Percentiles rank a stretch among this genome's conserved stretches.
These are phyloP conservation scores for Musa acuminata DNA, from an alignment of 176 grass and related monocot genomes.

Conservation along the genomic window DNA sequence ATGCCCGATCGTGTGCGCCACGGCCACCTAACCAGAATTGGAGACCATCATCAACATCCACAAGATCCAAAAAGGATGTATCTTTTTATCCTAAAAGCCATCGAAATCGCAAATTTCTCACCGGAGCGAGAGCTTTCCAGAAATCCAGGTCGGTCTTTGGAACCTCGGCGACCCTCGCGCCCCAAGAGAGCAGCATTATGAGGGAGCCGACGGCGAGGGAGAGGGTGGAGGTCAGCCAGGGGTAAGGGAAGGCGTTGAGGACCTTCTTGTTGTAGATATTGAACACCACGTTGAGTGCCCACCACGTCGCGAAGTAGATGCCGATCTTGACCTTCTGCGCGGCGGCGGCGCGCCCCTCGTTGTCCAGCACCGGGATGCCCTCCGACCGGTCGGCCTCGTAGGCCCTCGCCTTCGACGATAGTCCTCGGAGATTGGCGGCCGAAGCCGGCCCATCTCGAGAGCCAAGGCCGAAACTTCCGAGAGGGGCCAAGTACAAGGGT, in stretches of 20 bases:
- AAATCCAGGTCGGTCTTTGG: constrained; percentile 73
- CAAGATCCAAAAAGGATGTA: neutral
- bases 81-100: neutral
- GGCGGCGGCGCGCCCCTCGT: constrained; percentile 18
- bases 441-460: constrained; percentile 17
- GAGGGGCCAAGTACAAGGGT: neutral
- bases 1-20: constrained; percentile 94
- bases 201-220: constrained; percentile 85
- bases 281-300: constrained; percentile 91
- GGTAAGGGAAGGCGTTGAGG: constrained; percentile 86
- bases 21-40: constrained; percentile 48
- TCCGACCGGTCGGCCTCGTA: constrained; percentile 8
- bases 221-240: constrained; percentile 79
- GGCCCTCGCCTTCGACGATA: constrained; percentile 16
- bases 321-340: constrained; percentile 50
- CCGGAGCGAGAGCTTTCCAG: constrained; percentile 78
- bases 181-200: constrained; percentile 92
- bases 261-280: constrained; percentile 99
- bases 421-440: neutral
- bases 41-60: neutral
- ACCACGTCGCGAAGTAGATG: constrained; percentile 92
- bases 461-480: neutral
- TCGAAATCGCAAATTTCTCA: constrained; percentile 17
- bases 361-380: constrained; percentile 4
- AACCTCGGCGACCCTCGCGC: constrained; percentile 42